Conservation (phyloP, 495 filamentous ascomycete genomes). For the Daldinia grandis region DNA sequence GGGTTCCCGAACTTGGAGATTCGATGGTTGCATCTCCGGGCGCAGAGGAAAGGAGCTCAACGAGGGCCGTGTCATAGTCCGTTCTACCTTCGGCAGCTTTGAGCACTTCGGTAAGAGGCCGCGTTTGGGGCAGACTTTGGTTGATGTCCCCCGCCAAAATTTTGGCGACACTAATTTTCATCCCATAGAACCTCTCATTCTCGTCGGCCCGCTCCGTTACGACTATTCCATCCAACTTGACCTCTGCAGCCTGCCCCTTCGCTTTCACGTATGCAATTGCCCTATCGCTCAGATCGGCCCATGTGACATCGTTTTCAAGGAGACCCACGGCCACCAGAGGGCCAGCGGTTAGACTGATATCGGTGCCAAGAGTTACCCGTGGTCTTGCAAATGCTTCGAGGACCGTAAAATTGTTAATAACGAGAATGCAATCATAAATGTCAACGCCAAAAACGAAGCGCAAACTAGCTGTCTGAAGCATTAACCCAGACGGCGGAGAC, state of each 20-base stretch:
- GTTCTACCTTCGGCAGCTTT: slow-evolving; percentile 84
- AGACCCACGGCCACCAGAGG: slow-evolving; percentile 79
- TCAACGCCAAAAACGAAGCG: slow-evolving; percentile 92
- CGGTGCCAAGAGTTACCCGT: slow-evolving; percentile 78
- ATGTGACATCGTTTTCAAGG: slow-evolving; percentile 77
- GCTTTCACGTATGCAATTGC: slow-evolving; percentile 91
- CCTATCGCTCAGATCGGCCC: slow-evolving; percentile 63
- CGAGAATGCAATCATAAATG: slow-evolving; percentile 90
- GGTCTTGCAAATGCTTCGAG: slow-evolving; percentile 82
- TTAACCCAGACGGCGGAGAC: slow-evolving; percentile 87
- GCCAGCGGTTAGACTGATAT: slow-evolving; percentile 79
- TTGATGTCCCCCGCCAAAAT: slow-evolving; percentile 82
- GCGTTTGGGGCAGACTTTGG: slow-evolving; percentile 70
- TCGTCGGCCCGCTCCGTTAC: slow-evolving; percentile 87
- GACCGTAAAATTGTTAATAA: slow-evolving; percentile 85
- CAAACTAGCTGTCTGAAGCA: slow-evolving; percentile 84
- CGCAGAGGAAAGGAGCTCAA: slow-evolving; percentile 59
- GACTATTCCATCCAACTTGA: slow-evolving; percentile 84
- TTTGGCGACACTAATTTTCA: slow-evolving; percentile 76
- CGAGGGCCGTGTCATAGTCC: slow-evolving; percentile 69
- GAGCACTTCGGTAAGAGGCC: slow-evolving; percentile 77
- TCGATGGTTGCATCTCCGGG: slow-evolving; percentile 77
- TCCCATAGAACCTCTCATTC: slow-evolving; percentile 86
- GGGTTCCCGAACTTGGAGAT: slow-evolving; percentile 49
- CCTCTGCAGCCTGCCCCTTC: slow-evolving; percentile 81